Conservation (phyloP, 306 rosid genomes). For the Ormosia emarginata region DNA sequence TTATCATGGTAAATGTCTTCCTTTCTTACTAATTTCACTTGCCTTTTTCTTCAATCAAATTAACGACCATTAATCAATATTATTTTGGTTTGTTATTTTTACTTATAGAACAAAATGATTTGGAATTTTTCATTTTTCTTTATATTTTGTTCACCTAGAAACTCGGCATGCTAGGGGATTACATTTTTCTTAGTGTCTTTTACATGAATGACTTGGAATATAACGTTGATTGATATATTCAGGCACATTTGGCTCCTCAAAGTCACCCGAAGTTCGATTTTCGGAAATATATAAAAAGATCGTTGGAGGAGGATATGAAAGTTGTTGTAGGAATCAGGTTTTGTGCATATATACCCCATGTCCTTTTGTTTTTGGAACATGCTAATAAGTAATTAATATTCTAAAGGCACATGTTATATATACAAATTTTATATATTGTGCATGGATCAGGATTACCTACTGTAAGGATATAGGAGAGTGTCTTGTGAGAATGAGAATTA, state of each 20-base stretch:
- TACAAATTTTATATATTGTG: too few species aligned
- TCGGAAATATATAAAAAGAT: slow-evolving; percentile 72
- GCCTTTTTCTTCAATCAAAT: not conserved
- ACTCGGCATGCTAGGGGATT: not conserved
- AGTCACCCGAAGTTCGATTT: slow-evolving; percentile 69
- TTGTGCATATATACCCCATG: not conserved
- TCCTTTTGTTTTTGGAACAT: not conserved
- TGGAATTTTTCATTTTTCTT: too few species aligned
- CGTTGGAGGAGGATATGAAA: slow-evolving; percentile 87
- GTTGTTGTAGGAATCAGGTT: slow-evolving; percentile 91
- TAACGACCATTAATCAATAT: too few species aligned
- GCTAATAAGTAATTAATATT: too few species aligned
- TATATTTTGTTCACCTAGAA: not conserved
- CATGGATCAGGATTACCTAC: too few species aligned
- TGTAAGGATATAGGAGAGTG: too few species aligned
- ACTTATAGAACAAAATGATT: too few species aligned
- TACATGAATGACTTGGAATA: not conserved
- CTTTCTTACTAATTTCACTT: not conserved
- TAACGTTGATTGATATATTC: not conserved
- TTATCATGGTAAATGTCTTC: slow-evolving; percentile 56
- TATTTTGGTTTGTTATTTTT: too few species aligned
- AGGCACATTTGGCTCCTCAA: slow-evolving; percentile 96
- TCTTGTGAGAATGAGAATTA: too few species aligned
- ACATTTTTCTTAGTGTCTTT: not conserved
- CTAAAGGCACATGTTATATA: too few species aligned